A percentile compares a stretch with the other conserved stretches of the same genome.
Conservation (phyloP, 495 filamentous ascomycete genomes). For the Pseudevernia furfuracea region DNA sequence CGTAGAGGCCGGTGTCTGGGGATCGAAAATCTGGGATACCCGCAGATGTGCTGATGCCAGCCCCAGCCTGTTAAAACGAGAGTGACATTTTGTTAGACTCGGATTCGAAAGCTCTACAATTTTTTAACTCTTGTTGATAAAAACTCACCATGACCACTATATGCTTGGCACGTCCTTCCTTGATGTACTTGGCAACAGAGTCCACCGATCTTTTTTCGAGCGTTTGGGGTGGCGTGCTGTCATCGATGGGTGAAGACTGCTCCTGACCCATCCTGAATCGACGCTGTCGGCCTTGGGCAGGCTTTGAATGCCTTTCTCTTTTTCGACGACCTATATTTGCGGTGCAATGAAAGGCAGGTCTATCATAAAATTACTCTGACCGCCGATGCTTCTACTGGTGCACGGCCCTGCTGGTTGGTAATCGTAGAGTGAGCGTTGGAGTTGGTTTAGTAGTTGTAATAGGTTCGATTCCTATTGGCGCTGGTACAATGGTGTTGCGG, state of each 20-base stretch:
- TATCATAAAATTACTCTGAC: not conserved
- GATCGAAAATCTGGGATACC: constrained; percentile 86
- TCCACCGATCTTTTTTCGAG: constrained; percentile 60
- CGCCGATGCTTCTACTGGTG: not conserved
- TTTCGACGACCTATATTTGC: constrained; percentile 35
- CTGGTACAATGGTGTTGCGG: too few relatives aligned
- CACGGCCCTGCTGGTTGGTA: not conserved
- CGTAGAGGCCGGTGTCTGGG: constrained; percentile 78
- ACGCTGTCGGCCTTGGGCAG: constrained; percentile 24
- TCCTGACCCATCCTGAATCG: constrained; percentile 61
- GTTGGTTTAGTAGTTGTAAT: too few relatives aligned
- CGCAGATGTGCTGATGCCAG: constrained; percentile 65
- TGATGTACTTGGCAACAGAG: constrained; percentile 69
- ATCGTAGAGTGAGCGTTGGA: too few relatives aligned
- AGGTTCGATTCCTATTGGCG: too few relatives aligned
- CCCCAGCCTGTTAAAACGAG: constrained; percentile 36
- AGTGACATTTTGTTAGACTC: constrained; percentile 5
- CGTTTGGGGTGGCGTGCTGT: constrained; percentile 54
- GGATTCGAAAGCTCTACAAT: not conserved
- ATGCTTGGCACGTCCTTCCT: constrained; percentile 52
- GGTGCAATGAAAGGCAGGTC: not conserved
- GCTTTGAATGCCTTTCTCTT: constrained; percentile 29
- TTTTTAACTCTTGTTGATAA: not conserved
- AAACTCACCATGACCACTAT: constrained; percentile 68
- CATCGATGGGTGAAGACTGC: constrained; percentile 52